Evolutionary conservation across 768 basidiomycete genomes (phyloP), one percentile per base, ranked within the genome.

Genomic region (Lactarius quietus): DNA sequence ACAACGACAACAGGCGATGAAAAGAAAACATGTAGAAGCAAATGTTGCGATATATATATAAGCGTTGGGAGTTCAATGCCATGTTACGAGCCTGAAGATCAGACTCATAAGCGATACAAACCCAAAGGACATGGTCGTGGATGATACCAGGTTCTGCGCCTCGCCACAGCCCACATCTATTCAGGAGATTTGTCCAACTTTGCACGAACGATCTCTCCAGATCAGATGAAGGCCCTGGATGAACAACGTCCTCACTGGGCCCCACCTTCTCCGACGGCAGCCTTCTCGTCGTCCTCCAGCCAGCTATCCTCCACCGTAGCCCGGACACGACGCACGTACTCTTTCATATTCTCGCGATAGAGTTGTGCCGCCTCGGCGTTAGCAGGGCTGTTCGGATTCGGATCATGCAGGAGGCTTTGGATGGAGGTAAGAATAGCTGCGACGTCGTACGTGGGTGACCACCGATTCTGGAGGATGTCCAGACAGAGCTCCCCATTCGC

Each of bases 371-470:
- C 97, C 78, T 99, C 97, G 3, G 95, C 96, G 73, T 99, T 99
- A 5, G 96, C 97, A 17, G 97, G 96, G 73, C 94, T 96, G 75
- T 95, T 94, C 2, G 96, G 96, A 76, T 99, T 99, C 15, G 97
- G 97, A 76, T 99, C 97, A 73, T 98, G 95, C 65, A 99, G 79
- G 62, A 99, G 78, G 76, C 89, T 92, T 76, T 98, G 97, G 64
- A 99, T 96, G 70, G 89, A 92, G 10, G 97, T 99, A 72, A 99
- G 82, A 78, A 98, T 98, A 33, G 97, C 97, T 23, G 95, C 94
- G 61, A 99, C 97, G 73, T 99, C 97, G 77, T 99, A 99, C 1
- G 97, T 98, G 7, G 97, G 97, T 29, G 90, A 93, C 97, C 97
- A 99, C 28, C 97, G 83, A 74, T 99, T 99, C 80, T 99, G 97